Conservation (phyloP, 176 grass and related monocot genomes). For the Ananas comosus region DNA sequence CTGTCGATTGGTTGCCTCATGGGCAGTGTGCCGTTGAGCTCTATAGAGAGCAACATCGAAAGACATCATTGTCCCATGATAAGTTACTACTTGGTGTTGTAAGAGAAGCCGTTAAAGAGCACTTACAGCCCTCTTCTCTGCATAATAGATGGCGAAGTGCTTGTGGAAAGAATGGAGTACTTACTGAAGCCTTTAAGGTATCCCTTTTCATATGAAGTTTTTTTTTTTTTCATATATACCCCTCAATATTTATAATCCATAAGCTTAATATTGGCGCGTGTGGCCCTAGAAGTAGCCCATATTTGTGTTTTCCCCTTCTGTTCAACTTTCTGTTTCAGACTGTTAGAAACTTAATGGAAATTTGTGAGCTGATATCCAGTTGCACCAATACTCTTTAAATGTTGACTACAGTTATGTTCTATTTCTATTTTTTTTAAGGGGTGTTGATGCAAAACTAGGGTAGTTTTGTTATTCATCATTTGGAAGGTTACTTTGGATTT, state of each 20-base stretch:
- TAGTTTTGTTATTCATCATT: no score
- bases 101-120: constrained; percentile 55
- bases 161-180: constrained; percentile 62
- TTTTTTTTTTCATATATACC: neutral
- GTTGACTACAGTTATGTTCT: no score
- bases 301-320: no score
- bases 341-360: no score
- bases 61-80: constrained; percentile 89
- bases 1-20: constrained; percentile 78
- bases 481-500: no score
- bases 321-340: neutral
- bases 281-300: no score
- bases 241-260: no score
- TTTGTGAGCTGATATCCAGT: no score
- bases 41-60: constrained; percentile 72
- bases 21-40: constrained; percentile 76
- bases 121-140: constrained; percentile 26
- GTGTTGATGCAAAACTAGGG: no score
- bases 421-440: no score
- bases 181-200: constrained; percentile 73
- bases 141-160: constrained; percentile 38
- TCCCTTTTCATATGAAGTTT: constrained; percentile 6
- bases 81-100: constrained; percentile 59
- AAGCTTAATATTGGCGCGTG: no score
- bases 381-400: no score